Evolutionary conservation across 2,329 filamentous ascomycete species (phyloP), one percentile per base, ranked within the genome.

Genomic region (Fusarium illudens): DNA sequence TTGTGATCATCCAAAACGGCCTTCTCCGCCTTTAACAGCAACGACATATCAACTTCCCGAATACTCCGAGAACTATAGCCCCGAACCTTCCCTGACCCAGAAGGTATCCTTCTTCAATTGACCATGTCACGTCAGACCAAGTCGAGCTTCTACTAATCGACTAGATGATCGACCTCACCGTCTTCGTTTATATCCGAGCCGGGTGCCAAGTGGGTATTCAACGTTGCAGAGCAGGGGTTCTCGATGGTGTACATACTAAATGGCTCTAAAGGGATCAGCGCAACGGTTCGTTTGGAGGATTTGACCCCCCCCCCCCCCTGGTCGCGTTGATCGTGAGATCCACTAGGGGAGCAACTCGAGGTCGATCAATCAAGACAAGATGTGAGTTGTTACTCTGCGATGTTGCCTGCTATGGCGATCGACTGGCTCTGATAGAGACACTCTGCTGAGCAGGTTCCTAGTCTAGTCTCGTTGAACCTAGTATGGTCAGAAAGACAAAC

Each of bases 201-300:
- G 15, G 17, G 44, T 30, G 9, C 29, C 13, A 34, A 33, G 48
- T 33, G 48, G 48, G 22, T 34, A 22, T 50, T 50, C 10, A 53
- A 53, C 33, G 50, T 39, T 53, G 33, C 22, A 36, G 25, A 22
- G 15, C 49, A 46, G 20, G 52, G 52, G 10, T 17, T 17, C 30
- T 12, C 11, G 19, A 33, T 52, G 49, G 49, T n/a, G n/a, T n/a
- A n/a, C n/a, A n/a, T n/a, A n/a, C n/a, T n/a, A 36, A 22, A 36
- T 11, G 29, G 29, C 29, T 65, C 51, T 50, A 10, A 22, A 36
- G 29, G 22, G 64, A 60, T 67, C 59, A 60, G 60, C 53, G 52
- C 25, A 44, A 25, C 49, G 12, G 10, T 49, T 49, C 27, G 17
- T 54, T 56, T 20, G 15, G 6, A 30, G 54, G 51, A 29, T 39